Conservation (phyloP, 2,329 filamentous ascomycete genomes). For the Aspergillus sergii region DNA sequence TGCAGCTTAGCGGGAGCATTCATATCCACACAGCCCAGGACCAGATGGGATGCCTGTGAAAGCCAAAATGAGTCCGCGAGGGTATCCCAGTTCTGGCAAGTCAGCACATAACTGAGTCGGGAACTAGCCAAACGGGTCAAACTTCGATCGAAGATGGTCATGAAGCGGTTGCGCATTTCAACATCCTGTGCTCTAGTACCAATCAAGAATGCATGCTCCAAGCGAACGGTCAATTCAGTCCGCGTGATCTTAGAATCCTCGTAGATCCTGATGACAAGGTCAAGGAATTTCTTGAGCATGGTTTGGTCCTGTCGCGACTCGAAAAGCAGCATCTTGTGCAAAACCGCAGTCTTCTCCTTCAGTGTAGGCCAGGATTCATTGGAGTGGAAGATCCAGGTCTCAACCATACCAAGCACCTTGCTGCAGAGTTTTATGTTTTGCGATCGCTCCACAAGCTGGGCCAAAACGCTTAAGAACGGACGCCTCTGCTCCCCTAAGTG, state of each 20-base stretch:
- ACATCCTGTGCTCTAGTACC: constrained; percentile 91
- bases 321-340: constrained; percentile 99
- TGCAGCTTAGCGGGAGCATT: constrained; percentile 78
- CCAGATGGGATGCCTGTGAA: constrained; percentile 87
- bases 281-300: constrained; percentile 88
- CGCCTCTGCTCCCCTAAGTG: constrained; percentile 85
- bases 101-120: constrained; percentile 84
- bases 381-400: constrained; percentile 93
- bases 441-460: constrained; percentile 93
- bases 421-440: constrained; percentile 83
- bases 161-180: constrained; percentile 95
- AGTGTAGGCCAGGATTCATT: constrained; percentile 94
- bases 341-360: constrained; percentile 96
- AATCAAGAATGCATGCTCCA: constrained; percentile 98
- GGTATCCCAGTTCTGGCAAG: constrained; percentile 95
- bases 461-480: constrained; percentile 92
- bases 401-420: constrained; percentile 91
- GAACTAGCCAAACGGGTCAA: constrained; percentile 90
- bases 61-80: constrained; percentile 96
- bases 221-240: constrained; percentile 91
- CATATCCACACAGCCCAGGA: constrained; percentile 89
- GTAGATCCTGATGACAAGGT: constrained; percentile 96
- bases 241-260: constrained; percentile 95
- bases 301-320: constrained; percentile 81
- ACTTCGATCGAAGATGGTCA: constrained; percentile 93